Evolutionary conservation across 179 eudicot genomes (phyloP).

Genomic region (Beta corolliflora): DNA sequence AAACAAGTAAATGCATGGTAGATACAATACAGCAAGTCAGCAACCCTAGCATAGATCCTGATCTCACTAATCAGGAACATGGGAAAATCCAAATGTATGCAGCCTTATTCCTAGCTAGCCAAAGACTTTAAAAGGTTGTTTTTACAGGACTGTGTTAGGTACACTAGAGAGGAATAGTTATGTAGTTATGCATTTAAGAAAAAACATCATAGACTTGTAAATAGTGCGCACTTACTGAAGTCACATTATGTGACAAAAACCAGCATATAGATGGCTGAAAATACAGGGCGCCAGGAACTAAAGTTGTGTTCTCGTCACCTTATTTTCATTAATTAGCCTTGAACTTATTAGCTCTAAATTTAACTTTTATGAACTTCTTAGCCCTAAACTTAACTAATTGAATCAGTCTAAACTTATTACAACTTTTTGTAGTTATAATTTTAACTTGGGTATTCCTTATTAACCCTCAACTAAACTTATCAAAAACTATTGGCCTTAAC

Average conservation of each 20-base stretch:
- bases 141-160: neutral
- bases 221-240: neutral
- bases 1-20: slow-evolving; percentile 5
- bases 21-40: neutral
- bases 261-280: neutral
- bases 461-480: no score
- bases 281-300: neutral
- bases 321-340: no score
- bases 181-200: neutral
- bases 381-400: no score
- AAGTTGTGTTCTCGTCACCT: no score
- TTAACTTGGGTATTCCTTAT: no score
- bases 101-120: neutral
- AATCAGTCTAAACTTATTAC: no score
- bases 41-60: neutral
- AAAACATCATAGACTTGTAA: neutral
- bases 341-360: no score
- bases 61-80: neutral
- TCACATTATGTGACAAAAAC: neutral
- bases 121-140: neutral
- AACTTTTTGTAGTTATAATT: no score
- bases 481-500: no score
- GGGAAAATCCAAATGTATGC: neutral
- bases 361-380: no score
- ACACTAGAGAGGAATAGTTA: neutral